These are phyloP conservation scores for Kluyveromyces wickerhamii DNA, from an alignment of 805 yeast species.

Conservation along the genomic window DNA sequence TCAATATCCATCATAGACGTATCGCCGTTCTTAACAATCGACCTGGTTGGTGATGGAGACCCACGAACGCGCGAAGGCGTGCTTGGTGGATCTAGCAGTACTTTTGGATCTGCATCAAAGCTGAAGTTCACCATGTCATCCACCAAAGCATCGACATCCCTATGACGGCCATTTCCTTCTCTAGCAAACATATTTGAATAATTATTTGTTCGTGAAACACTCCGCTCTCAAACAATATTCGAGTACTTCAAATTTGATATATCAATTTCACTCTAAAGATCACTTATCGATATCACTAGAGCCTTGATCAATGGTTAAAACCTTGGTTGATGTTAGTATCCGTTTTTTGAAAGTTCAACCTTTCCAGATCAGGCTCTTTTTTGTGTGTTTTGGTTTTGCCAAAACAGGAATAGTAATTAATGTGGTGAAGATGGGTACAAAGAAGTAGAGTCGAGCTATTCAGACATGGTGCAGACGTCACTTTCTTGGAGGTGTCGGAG, in stretches of 20 bases:
- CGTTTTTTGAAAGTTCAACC: too few species aligned
- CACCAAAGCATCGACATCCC: constrained; percentile 27
- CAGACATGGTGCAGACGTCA: too few species aligned
- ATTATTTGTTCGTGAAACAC: too few species aligned
- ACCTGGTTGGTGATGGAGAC: constrained; percentile 27
- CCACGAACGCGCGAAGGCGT: constrained; percentile 19
- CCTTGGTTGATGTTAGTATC: too few species aligned
- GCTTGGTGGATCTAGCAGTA: constrained; percentile 6
- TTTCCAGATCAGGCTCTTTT: too few species aligned
- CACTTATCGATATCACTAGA: too few species aligned
- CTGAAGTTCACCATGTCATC: constrained; percentile 30
- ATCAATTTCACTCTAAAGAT: too few species aligned
- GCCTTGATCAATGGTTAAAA: too few species aligned
- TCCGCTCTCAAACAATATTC: too few species aligned
- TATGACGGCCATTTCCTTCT: constrained; percentile 13
- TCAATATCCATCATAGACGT: constrained; percentile 30
- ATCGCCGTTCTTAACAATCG: constrained; percentile 13
- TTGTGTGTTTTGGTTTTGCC: constrained; percentile 3
- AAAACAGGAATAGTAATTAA: constrained; percentile 1
- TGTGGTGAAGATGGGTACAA: not conserved
- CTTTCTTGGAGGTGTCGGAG: too few species aligned
- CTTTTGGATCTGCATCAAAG: constrained; percentile 18
- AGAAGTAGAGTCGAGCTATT: too few species aligned
- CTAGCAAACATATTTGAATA: constrained; percentile 18
- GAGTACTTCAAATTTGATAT: too few species aligned